Percentiles rank a stretch among this genome's conserved stretches.
Conservation (phyloP, 768 basidiomycete species). For the Xerocomus spinulosus region DNA sequence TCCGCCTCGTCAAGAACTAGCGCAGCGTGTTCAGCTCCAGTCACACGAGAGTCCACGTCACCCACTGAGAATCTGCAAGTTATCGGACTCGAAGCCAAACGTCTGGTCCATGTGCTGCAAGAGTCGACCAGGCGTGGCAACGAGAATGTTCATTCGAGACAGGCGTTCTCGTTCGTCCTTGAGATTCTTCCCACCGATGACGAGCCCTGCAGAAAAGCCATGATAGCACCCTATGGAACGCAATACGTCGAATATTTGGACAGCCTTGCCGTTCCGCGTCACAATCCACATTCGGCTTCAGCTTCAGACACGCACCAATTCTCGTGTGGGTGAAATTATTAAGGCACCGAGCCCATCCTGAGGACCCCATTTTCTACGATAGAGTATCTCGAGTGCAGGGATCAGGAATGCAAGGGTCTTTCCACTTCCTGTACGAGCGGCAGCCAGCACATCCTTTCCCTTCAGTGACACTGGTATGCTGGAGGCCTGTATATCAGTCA, state of each 20-base stretch:
- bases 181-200: slow-evolving; percentile 94
- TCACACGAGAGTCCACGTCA: slow-evolving; percentile 5
- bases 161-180: slow-evolving; percentile 90
- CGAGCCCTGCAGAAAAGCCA: slow-evolving; percentile 87
- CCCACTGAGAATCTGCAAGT: slow-evolving; percentile 86
- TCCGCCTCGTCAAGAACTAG: slow-evolving; percentile 96
- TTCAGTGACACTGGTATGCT: slow-evolving; percentile 58
- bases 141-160: slow-evolving; percentile 95
- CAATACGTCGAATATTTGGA: slow-evolving; percentile 96
- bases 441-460: slow-evolving; percentile 62
- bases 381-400: slow-evolving; percentile 60
- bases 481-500: slow-evolving; percentile 75
- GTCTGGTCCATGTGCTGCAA: slow-evolving; percentile 99
- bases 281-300: slow-evolving; percentile 1
- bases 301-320: slow-evolving; percentile 55
- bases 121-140: slow-evolving; percentile 92
- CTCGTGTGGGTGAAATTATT: slow-evolving; percentile 90
- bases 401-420: slow-evolving; percentile 73
- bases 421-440: slow-evolving; percentile 67
- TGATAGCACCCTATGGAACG: slow-evolving; percentile 92
- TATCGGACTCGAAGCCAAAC: slow-evolving; percentile 86
- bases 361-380: slow-evolving; percentile 65
- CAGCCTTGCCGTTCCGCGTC: slow-evolving; percentile 53
- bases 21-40: not conserved
- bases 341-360: slow-evolving; percentile 80